These are phyloP conservation scores for Trypanosoma lewisi DNA, from an alignment of 208 protist genomes.

Conservation along the genomic window DNA sequence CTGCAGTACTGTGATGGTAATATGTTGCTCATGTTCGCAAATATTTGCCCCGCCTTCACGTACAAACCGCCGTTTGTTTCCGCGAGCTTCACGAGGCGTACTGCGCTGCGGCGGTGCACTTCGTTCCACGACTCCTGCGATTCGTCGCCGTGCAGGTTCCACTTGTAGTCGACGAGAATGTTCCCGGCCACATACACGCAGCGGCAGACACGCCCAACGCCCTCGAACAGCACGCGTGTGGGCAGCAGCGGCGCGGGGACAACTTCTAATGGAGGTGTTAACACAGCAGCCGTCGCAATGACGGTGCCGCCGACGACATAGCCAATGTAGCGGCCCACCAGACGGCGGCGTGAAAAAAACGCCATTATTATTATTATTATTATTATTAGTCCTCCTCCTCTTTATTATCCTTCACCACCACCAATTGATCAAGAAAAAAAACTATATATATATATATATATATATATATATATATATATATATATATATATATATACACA, in stretches of 20 bases:
- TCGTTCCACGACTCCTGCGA: constrained; percentile 68
- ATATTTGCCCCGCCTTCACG: constrained; percentile 94
- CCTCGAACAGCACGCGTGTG: constrained; percentile 74
- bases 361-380: constrained; percentile 9
- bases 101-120: constrained; percentile 72
- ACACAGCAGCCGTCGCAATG: constrained; percentile 30
- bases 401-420: too few species aligned
- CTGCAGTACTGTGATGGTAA: constrained; percentile 88
- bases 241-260: constrained; percentile 62
- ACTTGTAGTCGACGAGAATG: constrained; percentile 76
- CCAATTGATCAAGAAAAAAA: too few species aligned
- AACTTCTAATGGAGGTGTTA: constrained; percentile 66
- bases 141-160: constrained; percentile 36
- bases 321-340: constrained; percentile 25
- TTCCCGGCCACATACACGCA: constrained; percentile 59
- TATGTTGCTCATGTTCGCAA: constrained; percentile 93
- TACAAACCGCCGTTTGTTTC: constrained; percentile 93
- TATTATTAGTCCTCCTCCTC: too few species aligned
- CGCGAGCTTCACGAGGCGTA: constrained; percentile 69
- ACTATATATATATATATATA: too few species aligned
- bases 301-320: constrained; percentile 23
- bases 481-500: too few species aligned
- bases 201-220: constrained; percentile 72
- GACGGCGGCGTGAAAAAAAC: constrained; percentile 20
- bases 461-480: too few species aligned